Evolutionary conservation across 345 rosid genomes (phyloP), one percentile per base, ranked within the genome.

Genomic region (Melastoma malabathricum): DNA sequence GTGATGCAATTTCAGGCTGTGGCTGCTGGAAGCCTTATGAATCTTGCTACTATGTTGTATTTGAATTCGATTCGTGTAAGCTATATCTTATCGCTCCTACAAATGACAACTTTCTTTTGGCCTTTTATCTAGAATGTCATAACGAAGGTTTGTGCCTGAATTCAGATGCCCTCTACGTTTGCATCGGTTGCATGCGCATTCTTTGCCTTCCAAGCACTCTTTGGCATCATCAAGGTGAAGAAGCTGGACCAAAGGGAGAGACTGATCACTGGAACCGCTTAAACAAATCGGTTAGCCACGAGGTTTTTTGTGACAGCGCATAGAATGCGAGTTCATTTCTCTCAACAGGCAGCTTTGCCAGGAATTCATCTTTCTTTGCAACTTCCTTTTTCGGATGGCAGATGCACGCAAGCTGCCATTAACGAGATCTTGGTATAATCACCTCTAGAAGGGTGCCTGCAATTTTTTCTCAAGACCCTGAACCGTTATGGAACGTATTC

Each of bases 21-120:
- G 47, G 98, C 95, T 61, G 88, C 92, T 59, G 96, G 95, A 71
- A 90, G 98, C 70, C 73, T 90, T 63, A 64, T 90, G 59, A 90
- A 90, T 72, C 87, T 90, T 5, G 97, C 88, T 53, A 89, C 97
- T 54, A 75, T 86, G 68, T 75, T 89, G 72, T 79, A 78, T 72
- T 88, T 90, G 59, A 82, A 90, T 54, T 78, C 96, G n/a, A 54
- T 90, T 50, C 72, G 73, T 63, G 98, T 86, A 77, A 82, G 89
- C 67, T 62, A 15, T 55, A 31, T 31, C 0, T n/a, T n/a, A 5
- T 31, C 10, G 3, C 43, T 13, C 6, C 18, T 29, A 29, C 15
- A 14, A 13, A 16, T 29, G 38, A 34, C 53, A 17, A 15, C 13
- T n/a, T 46, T 27, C 54, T 18, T 54, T 4, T 46, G 46, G 54